Evolutionary conservation across 2,329 filamentous ascomycete species (phyloP), one percentile per base, ranked within the genome.

Genomic region (Colletotrichum gigasporum): DNA sequence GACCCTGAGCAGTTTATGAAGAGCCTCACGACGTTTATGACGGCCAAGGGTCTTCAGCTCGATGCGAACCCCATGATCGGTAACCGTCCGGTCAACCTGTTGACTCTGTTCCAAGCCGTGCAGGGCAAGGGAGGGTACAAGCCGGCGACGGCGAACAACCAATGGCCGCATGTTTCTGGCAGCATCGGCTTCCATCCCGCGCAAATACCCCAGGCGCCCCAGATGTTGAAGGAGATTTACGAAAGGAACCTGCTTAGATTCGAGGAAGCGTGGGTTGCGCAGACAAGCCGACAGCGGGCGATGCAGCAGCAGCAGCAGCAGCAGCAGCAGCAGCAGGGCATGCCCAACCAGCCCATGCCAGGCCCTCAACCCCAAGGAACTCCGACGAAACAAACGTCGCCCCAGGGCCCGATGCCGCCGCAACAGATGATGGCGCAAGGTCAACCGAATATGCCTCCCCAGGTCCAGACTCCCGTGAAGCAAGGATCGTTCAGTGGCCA

Each of bases 11-110:
- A 85, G 30, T 94, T 94, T 68, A 83, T 97, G 76, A 91, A 93
- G 71, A 91, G 90, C 37, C 81, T 98, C 7, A 85, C 87, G 18
- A 80, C 85, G n/a, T 92, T 96, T 68, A 96, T 96, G 90, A 86
- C 86, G 64, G 84, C 88, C 48, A 89, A 91, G 63, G 88, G 90
- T 30, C 81, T 93, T 16, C 90, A 89, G 0, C 83, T 98, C 51
- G 93, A 97, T 47, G 80, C 86, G 1, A 91, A 89, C 66, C 94
- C 94, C 0, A 80, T 87, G 20, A 86, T 97, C 22, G 90, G 87
- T 55, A 91, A 93, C 55, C 89, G 92, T 10, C 86, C 86, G 0
- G 83, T 98, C 35, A 90, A 91, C 70, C 79, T 97, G 11, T 87
- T 93, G 72, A 86, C 90, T 65, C 82, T 98, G 3, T 98, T 96